These are phyloP conservation scores for Leptographium flavum DNA, from an alignment of 2,329 filamentous ascomycete genomes.

Conservation along the genomic window DNA sequence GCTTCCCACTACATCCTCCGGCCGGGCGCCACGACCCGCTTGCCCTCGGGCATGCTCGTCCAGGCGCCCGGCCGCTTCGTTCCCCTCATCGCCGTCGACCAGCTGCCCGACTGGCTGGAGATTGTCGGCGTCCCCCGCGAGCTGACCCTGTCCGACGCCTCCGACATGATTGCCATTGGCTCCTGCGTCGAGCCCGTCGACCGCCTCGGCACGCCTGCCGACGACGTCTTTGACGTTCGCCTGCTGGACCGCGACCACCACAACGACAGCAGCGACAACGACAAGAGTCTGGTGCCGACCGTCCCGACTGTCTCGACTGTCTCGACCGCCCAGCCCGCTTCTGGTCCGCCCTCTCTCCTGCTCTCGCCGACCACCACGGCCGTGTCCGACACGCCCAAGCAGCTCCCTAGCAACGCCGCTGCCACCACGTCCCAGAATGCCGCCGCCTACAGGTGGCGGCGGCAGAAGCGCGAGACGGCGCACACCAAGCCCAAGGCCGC, in stretches of 20 bases:
- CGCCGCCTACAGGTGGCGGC: too few relatives aligned
- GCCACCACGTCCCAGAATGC: too few relatives aligned
- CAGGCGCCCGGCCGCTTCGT: slow-evolving; percentile 24
- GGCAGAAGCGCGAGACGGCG: not conserved
- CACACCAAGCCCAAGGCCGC: not conserved
- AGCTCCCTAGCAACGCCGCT: too few relatives aligned
- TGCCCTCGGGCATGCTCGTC: slow-evolving; percentile 14
- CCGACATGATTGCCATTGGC: slow-evolving; percentile 23
- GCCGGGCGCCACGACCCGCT: slow-evolving; percentile 18
- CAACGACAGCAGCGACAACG: not conserved
- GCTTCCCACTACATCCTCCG: slow-evolving; percentile 30
- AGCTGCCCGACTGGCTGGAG: slow-evolving; percentile 32
- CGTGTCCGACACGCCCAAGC: too few relatives aligned
- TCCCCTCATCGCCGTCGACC: slow-evolving; percentile 38
- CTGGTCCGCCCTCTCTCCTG: too few relatives aligned
- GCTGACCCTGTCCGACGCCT: slow-evolving; percentile 22
- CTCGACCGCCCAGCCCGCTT: too few relatives aligned
- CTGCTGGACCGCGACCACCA: not conserved
- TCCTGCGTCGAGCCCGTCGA: not conserved
- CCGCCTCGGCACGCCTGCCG: not conserved
- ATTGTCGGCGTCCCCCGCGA: slow-evolving; percentile 28
- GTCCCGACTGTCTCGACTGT: too few relatives aligned
- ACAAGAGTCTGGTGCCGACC: too few relatives aligned
- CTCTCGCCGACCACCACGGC: too few relatives aligned
- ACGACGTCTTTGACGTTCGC: not conserved